Evolutionary conservation across 2,329 filamentous ascomycete species (phyloP).

Genomic region (Endothia cerciana): DNA sequence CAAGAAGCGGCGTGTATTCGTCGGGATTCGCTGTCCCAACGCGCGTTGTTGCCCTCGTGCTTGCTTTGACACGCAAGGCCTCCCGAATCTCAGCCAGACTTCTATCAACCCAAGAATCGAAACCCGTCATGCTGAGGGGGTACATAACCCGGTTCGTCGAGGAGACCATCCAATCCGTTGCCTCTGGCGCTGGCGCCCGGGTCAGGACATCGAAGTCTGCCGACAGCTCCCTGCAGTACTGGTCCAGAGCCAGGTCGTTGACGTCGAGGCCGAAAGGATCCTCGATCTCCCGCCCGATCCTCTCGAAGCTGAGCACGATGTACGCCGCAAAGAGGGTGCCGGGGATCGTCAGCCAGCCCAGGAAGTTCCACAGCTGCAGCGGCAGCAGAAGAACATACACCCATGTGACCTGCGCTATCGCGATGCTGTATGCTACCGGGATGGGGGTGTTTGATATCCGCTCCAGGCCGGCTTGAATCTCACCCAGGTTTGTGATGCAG

Average conservation of each 20-base stretch:
- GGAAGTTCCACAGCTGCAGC: slow-evolving; percentile 71
- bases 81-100: slow-evolving; percentile 13
- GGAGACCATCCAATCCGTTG: neutral
- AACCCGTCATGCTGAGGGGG: slow-evolving; percentile 9
- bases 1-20: neutral
- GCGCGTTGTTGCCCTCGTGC: slow-evolving; percentile 3
- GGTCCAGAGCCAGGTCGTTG: slow-evolving; percentile 7
- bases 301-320: slow-evolving; percentile 74
- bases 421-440: slow-evolving; percentile 80
- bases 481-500: slow-evolving; percentile 58
- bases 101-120: slow-evolving; percentile 3
- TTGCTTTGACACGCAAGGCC: slow-evolving; percentile 10
- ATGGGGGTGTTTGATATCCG: slow-evolving; percentile 82
- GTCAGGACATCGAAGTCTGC: slow-evolving; percentile 14
- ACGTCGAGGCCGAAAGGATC: slow-evolving; percentile 17
- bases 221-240: slow-evolving; percentile 11
- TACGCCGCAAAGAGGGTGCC: slow-evolving; percentile 74
- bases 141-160: slow-evolving; percentile 5
- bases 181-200: slow-evolving; percentile 7
- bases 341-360: slow-evolving; percentile 78
- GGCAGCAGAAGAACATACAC: slow-evolving; percentile 80
- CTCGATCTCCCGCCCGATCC: slow-evolving; percentile 21
- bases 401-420: slow-evolving; percentile 86
- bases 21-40: neutral
- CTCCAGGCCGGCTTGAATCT: slow-evolving; percentile 73